A percentile compares a stretch with the other conserved stretches of the same genome.
These are phyloP conservation scores for Earliella scabrosa DNA, from an alignment of 1,284 basidiomycete genomes.

Conservation along the genomic window DNA sequence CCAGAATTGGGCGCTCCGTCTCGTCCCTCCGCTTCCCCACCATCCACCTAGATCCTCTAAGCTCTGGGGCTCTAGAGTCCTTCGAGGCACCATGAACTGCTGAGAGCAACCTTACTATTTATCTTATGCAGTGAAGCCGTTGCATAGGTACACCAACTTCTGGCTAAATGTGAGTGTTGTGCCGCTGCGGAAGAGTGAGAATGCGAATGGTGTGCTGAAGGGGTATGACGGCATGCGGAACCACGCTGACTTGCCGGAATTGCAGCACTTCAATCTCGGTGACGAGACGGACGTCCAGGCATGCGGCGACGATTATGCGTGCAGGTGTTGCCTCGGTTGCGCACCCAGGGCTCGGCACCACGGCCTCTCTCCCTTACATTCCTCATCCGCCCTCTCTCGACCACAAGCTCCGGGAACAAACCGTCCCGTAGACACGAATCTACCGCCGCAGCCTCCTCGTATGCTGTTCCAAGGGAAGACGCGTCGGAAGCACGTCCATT, in stretches of 20 bases:
- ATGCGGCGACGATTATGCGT: slow-evolving; percentile 13
- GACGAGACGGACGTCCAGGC: not conserved
- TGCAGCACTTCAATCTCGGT: too few relatives aligned
- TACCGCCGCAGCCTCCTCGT: not conserved
- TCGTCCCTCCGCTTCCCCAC: not conserved
- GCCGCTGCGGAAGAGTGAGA: too few relatives aligned
- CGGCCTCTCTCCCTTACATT: not conserved
- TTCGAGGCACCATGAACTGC: not conserved
- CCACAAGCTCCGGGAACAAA: not conserved
- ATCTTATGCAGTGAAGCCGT: too few relatives aligned
- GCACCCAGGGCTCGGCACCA: slow-evolving; percentile 2
- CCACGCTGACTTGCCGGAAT: too few relatives aligned
- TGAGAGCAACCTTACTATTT: too few relatives aligned
- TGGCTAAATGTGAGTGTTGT: too few relatives aligned
- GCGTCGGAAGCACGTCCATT: slow-evolving; percentile 23
- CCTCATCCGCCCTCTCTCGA: slow-evolving; percentile 6
- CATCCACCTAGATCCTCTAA: not conserved
- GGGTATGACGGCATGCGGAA: too few relatives aligned
- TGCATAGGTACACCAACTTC: too few relatives aligned
- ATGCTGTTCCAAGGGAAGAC: not conserved
- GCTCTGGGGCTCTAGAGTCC: not conserved
- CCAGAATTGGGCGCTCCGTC: not conserved
- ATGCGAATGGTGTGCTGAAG: too few relatives aligned
- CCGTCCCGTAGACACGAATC: not conserved
- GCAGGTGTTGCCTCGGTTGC: slow-evolving; percentile 10